Percentiles rank a stretch among this genome's conserved stretches.
These are phyloP conservation scores for Pisolithus orientalis DNA, from an alignment of 768 basidiomycete genomes.

Conservation along the genomic window DNA sequence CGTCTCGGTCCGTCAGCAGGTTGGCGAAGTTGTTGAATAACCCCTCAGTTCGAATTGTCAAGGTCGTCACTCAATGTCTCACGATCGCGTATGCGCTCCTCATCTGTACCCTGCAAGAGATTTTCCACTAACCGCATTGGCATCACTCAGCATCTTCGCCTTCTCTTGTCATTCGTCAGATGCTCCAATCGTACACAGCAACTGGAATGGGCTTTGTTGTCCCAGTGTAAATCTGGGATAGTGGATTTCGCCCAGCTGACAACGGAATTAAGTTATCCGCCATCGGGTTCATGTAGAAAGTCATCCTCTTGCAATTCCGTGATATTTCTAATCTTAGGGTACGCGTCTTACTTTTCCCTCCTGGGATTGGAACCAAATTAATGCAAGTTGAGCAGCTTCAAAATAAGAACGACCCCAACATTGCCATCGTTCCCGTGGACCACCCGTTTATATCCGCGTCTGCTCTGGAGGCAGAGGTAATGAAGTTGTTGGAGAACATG, in stretches of 20 bases:
- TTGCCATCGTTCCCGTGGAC: conserved; percentile 75
- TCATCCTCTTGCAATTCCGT: conserved; percentile 85
- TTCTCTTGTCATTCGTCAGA: conserved; percentile 34
- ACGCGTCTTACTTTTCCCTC: conserved; percentile 4
- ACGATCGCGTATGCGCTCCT: conserved; percentile 80
- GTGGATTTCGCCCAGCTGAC: conserved; percentile 57
- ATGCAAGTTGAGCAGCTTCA: conserved; percentile 51
- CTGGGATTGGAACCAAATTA: no score
- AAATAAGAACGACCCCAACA: conserved; percentile 82
- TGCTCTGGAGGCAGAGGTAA: conserved; percentile 79
- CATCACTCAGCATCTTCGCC: not conserved
- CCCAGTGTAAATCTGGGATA: conserved; percentile 61
- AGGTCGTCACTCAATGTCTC: conserved; percentile 75
- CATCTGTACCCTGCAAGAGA: conserved; percentile 71
- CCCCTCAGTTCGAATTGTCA: conserved; percentile 58
- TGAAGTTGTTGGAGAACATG: conserved; percentile 71
- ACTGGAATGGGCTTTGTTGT: conserved; percentile 66
- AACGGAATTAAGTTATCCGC: conserved; percentile 72
- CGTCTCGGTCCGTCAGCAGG: conserved; percentile 67
- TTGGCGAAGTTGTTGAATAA: conserved; percentile 67
- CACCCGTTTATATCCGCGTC: conserved; percentile 79
- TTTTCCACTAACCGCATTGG: conserved; percentile 4
- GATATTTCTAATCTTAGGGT: conserved; percentile 91
- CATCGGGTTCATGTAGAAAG: conserved; percentile 88
- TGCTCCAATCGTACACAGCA: conserved; percentile 68